phyloP scores from a whole-genome alignment of 2,329 filamentous ascomycete species.

The Leptographium radiaticola region DNA sequence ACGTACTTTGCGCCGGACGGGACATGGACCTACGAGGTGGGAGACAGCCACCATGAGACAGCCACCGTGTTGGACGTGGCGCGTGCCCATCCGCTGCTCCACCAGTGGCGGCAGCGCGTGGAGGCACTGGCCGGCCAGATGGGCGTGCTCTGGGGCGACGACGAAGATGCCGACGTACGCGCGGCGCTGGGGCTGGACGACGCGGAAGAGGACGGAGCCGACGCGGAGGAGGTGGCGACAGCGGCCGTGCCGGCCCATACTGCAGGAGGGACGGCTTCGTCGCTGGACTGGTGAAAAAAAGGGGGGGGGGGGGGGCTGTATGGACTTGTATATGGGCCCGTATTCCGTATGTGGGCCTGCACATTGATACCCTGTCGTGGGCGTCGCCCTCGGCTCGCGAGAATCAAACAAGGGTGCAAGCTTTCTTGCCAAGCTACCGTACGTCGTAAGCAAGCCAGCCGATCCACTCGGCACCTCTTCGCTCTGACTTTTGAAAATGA shows the following conservation, averaged over 20 bases:
- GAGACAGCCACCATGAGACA: slow-evolving; percentile 20
- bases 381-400: too few species aligned
- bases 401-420: too few species aligned
- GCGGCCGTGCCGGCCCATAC: too few species aligned
- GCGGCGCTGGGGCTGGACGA: slow-evolving; percentile 8
- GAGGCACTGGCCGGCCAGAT: slow-evolving; percentile 23
- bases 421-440: too few species aligned
- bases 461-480: too few species aligned
- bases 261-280: not conserved
- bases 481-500: too few species aligned
- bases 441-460: too few species aligned
- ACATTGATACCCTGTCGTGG: too few species aligned
- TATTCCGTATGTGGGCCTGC: too few species aligned
- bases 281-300: slow-evolving; percentile 2
- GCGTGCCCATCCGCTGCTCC: slow-evolving; percentile 51
- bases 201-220: slow-evolving; percentile 1
- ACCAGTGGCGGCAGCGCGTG: slow-evolving; percentile 42
- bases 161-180: slow-evolving; percentile 3
- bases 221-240: not conserved
- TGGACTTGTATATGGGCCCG: too few species aligned
- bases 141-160: slow-evolving; percentile 5
- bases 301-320: too few species aligned
- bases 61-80: slow-evolving; percentile 51
- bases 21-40: slow-evolving; percentile 48
- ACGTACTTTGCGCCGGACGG: slow-evolving; percentile 60